These are phyloP conservation scores for Hericium alpestre DNA, from an alignment of 768 basidiomycete genomes.

Conservation along the genomic window DNA sequence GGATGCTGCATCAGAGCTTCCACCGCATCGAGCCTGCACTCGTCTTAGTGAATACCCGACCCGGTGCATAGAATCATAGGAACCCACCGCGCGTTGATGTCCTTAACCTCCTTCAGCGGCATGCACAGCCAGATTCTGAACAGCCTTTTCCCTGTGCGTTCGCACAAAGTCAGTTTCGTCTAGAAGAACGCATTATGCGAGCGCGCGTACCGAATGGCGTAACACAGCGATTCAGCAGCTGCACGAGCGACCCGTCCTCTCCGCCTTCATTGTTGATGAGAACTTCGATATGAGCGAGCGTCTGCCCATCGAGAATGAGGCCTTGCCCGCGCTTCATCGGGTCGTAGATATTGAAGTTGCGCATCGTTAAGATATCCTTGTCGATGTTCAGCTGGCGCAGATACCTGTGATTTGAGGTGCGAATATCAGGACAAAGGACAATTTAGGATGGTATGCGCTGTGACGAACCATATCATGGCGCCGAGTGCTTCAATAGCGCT, in stretches of 20 bases:
- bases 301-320: conserved; percentile 86
- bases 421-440: neutral
- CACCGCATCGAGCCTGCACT: conserved; percentile 78
- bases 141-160: conserved; percentile 61
- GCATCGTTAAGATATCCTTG: conserved; percentile 89
- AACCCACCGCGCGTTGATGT: conserved; percentile 79
- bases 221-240: conserved; percentile 70
- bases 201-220: conserved; percentile 75
- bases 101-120: conserved; percentile 70
- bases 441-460: neutral
- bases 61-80: neutral
- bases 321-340: conserved; percentile 87
- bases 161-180: neutral
- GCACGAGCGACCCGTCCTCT: conserved; percentile 80
- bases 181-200: too few relatives aligned
- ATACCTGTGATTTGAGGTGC: conserved; percentile 33
- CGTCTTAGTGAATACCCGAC: neutral
- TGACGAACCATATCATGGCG: conserved; percentile 74
- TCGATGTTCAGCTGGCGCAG: conserved; percentile 91
- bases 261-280: conserved; percentile 90
- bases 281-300: conserved; percentile 88
- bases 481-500: conserved; percentile 80
- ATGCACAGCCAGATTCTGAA: conserved; percentile 96
- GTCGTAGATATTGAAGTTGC: conserved; percentile 95
- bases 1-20: conserved; percentile 79